phyloP scores from a whole-genome alignment of 2,329 filamentous ascomycete species.

The Metarhizium robertsii region DNA sequence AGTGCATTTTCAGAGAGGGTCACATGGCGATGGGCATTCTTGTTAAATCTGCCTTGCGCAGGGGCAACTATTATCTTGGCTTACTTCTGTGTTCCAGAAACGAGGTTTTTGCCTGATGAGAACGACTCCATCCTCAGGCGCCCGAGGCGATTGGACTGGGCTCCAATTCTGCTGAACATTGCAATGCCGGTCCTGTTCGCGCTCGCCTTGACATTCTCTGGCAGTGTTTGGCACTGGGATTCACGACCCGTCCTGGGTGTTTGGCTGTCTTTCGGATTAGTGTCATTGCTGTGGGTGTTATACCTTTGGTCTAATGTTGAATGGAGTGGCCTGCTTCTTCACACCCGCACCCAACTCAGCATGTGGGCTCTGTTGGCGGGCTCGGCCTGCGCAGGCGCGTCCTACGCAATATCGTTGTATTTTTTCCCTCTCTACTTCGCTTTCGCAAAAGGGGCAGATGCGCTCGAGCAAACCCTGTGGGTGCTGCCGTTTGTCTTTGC shows the following conservation, averaged over 20 bases:
- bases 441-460: slow-evolving; percentile 33
- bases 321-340: no score
- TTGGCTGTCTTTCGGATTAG: slow-evolving; percentile 11
- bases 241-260: no score
- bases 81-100: slow-evolving; percentile 44
- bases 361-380: background rate
- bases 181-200: background rate
- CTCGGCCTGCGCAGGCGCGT: slow-evolving; percentile 22
- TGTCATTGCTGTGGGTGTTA: background rate
- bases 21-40: slow-evolving; percentile 39
- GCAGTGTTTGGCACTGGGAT: no score
- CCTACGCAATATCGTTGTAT: slow-evolving; percentile 34
- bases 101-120: slow-evolving; percentile 26
- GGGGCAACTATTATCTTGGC: slow-evolving; percentile 18
- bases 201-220: slow-evolving; percentile 8
- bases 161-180: background rate
- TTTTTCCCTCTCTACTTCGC: slow-evolving; percentile 47
- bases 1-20: slow-evolving; percentile 24
- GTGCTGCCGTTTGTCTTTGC: slow-evolving; percentile 33
- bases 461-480: slow-evolving; percentile 29
- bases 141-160: background rate
- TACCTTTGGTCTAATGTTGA: no score
- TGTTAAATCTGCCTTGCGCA: slow-evolving; percentile 39
- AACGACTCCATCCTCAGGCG: background rate
- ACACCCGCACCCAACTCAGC: background rate